Conservation (phyloP, 805 yeast species). For the Lipomyces anomalus region DNA sequence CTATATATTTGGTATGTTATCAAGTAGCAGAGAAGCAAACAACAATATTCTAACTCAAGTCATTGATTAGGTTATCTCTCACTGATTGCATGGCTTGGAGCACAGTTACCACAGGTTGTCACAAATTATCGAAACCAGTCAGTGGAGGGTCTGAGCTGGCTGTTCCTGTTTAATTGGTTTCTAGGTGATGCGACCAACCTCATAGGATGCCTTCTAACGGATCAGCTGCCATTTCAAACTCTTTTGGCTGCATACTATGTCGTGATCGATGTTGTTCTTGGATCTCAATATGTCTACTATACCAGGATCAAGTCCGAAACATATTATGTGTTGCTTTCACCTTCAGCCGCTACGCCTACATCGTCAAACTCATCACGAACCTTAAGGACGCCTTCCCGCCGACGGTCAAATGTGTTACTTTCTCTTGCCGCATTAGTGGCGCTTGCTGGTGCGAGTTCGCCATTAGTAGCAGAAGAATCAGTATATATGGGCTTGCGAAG, state of each 20-base stretch:
- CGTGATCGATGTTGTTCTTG: conserved; percentile 59
- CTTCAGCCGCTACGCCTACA: conserved; percentile 10
- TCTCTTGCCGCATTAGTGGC: conserved; percentile 21
- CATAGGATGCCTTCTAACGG: conserved; percentile 66
- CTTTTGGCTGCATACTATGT: conserved; percentile 68
- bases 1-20: conserved; percentile 20
- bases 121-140: conserved; percentile 53
- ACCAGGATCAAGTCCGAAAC: conserved; percentile 28
- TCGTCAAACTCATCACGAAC: conserved; percentile 20
- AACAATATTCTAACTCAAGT: neutral
- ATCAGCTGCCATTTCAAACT: conserved; percentile 76
- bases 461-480: no score
- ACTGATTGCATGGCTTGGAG: conserved; percentile 53
- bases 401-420: conserved; percentile 19
- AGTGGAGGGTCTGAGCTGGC: conserved; percentile 61
- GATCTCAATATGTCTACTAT: conserved; percentile 70
- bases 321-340: conserved; percentile 20
- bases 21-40: neutral
- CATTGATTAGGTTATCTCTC: conserved; percentile 19
- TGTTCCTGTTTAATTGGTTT: conserved; percentile 59
- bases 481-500: conserved; percentile 12
- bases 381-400: conserved; percentile 8
- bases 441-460: conserved; percentile 18
- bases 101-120: conserved; percentile 66
- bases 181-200: conserved; percentile 57